Evolutionary conservation across 2,329 filamentous ascomycete genomes (phyloP), one percentile per base, ranked within the genome.

Genomic region (Byssoonygena ceratinophila): DNA sequence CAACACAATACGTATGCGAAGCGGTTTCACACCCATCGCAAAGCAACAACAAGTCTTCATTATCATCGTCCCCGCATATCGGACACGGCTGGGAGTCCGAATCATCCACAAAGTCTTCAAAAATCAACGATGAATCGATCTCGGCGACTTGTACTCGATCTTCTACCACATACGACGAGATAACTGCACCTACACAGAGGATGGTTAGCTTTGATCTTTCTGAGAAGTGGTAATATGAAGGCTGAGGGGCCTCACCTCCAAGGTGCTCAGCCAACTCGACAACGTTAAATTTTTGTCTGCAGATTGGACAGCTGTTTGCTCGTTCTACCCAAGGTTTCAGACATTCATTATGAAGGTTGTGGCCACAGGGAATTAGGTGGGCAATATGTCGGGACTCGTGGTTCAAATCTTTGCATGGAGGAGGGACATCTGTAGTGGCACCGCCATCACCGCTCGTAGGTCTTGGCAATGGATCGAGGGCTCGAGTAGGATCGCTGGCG

Each of bases 261-360:
- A 89, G 72, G 60, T 78, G 81, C 64, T 85, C 81, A 68, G 85
- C 85, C 56, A 98, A 82, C 66, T 92, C 82, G 59, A 98, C 90
- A 61, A 84, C 74, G 70, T 97, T 91, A 74, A 98, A 97, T 58
- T 79, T 82, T 62, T 87, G 85, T 60, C 92, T 86, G 71, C 92
- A 98, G 68, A 98, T 95, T 43, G 92, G 92, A 69, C 92, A 98
- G 66, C 90, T 96, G 71, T 97, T 98, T 58, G 92, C 91, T 68
- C 94, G 85, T 71, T 94, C 87, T 43, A 91, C 88, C 92, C 92
- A 98, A 60, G 89, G 87, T 61, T 85, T 85, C 60, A 98, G 78
- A 69, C 92, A 98, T 49, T 85, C 82, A 72, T 98, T 84, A 72
- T 98, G 92, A 61, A 98, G 76, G 61, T 90, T 80, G 74, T 98